A percentile compares a stretch with the other conserved stretches of the same genome.
Evolutionary conservation across 345 rosid genomes (phyloP).

Genomic region (Citrus maxima): DNA sequence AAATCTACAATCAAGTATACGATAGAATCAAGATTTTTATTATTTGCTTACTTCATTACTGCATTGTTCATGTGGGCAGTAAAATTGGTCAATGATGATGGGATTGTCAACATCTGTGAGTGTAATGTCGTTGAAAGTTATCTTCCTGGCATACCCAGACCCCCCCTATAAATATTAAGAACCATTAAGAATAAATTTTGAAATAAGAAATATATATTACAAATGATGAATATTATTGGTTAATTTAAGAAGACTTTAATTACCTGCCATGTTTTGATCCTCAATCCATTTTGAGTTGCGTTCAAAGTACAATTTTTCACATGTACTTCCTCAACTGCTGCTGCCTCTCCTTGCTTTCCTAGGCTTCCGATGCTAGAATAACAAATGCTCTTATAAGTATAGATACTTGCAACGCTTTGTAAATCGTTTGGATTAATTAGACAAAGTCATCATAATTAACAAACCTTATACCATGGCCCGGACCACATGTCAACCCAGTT

Average conservation of each 20-base stretch:
- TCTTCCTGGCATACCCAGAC: constrained; percentile 16
- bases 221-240: not conserved
- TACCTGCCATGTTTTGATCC: constrained; percentile 33
- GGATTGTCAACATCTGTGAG: constrained; percentile 13
- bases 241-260: not conserved
- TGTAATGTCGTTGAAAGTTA: constrained; percentile 13
- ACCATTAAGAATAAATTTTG: not conserved
- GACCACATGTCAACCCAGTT: constrained; percentile 22
- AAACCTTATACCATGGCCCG: constrained; percentile 40
- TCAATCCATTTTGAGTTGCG: constrained; percentile 13
- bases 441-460: not conserved
- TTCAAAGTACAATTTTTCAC: constrained; percentile 10
- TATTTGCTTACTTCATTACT: not conserved
- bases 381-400: no score
- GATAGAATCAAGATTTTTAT: not conserved
- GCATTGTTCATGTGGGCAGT: constrained; percentile 6
- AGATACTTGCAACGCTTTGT: no score
- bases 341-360: constrained; percentile 9
- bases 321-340: constrained; percentile 7
- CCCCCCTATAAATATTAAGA: constrained; percentile 11
- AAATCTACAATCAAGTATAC: not conserved
- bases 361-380: constrained; percentile 20
- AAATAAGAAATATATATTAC: not conserved
- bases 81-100: constrained; percentile 22
- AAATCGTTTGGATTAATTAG: not conserved